Evolutionary conservation across 169 alveolate species (phyloP).

Genomic region (Cryptosporidium sp.): DNA sequence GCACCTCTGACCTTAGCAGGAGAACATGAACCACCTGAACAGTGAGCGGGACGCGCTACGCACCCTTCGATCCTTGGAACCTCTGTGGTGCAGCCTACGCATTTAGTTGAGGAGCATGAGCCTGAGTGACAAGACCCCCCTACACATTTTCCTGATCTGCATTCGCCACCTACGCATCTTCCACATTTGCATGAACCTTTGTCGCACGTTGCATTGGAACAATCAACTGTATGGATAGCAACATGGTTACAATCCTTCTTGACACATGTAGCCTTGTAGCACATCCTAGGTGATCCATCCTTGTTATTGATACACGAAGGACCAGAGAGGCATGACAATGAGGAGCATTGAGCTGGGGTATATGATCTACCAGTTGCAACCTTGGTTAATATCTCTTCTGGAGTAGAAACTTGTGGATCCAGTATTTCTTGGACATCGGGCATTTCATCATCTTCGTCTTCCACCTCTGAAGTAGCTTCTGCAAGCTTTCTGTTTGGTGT

Average conservation of each 20-base stretch:
- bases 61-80: conserved; percentile 61
- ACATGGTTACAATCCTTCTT: conserved; percentile 53
- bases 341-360: conserved; percentile 46
- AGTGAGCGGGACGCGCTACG: conserved; percentile 33
- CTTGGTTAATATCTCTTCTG: conserved; percentile 25
- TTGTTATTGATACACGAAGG: conserved; percentile 32
- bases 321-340: conserved; percentile 26
- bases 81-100: conserved; percentile 73
- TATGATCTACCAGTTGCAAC: conserved; percentile 8
- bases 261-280: conserved; percentile 48
- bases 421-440: background rate
- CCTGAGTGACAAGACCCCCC: conserved; percentile 66
- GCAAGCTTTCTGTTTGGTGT: conserved; percentile 36
- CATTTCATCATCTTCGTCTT: conserved; percentile 20
- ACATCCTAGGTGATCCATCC: conserved; percentile 51
- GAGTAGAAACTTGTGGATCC: conserved; percentile 5
- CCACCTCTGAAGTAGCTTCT: conserved; percentile 17
- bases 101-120: conserved; percentile 34
- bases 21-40: conserved; percentile 19
- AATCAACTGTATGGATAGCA: conserved; percentile 17
- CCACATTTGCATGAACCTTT: conserved; percentile 25
- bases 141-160: conserved; percentile 25
- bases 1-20: conserved; percentile 60
- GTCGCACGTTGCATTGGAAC: conserved; percentile 33
- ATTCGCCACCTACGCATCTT: conserved; percentile 50